These are phyloP conservation scores for Populus hybrid DNA, from an alignment of 441 rosid species.

Conservation along the genomic window DNA sequence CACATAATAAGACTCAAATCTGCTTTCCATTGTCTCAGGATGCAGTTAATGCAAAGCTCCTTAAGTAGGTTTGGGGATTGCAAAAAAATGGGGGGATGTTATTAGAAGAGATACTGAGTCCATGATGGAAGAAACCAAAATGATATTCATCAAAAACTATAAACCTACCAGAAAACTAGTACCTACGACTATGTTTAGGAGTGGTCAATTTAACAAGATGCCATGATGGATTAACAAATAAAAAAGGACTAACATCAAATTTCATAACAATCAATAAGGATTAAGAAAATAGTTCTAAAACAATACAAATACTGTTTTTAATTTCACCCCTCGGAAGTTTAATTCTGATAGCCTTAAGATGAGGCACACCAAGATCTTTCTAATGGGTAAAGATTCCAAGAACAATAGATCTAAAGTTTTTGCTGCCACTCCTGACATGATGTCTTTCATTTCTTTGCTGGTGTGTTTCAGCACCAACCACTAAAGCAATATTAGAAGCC, in stretches of 20 bases:
- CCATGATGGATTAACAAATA: not conserved
- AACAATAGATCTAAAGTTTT: not conserved
- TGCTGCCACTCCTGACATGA: not conserved
- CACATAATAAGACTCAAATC: not conserved
- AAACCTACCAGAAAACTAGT: not conserved
- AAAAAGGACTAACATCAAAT: not conserved
- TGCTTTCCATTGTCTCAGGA: not conserved
- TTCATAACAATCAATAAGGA: not conserved
- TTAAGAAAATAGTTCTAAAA: not conserved
- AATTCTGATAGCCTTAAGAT: not conserved
- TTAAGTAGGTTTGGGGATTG: not conserved
- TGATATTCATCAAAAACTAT: not conserved
- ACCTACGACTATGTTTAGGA: not conserved
- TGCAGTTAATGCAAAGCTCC: not conserved
- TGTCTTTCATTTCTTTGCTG: not conserved
- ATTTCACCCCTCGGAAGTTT: not conserved
- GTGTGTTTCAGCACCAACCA: not conserved
- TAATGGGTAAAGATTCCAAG: not conserved
- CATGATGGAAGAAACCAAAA: not conserved
- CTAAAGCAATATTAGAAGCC: not conserved
- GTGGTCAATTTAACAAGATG: conserved; percentile 1
- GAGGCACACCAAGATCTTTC: not conserved
- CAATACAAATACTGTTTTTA: not conserved
- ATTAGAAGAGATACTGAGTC: not conserved
- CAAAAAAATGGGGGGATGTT: not conserved